Conservation (phyloP, 148 eudicot genomes). For the Fallopia convolvulus region DNA sequence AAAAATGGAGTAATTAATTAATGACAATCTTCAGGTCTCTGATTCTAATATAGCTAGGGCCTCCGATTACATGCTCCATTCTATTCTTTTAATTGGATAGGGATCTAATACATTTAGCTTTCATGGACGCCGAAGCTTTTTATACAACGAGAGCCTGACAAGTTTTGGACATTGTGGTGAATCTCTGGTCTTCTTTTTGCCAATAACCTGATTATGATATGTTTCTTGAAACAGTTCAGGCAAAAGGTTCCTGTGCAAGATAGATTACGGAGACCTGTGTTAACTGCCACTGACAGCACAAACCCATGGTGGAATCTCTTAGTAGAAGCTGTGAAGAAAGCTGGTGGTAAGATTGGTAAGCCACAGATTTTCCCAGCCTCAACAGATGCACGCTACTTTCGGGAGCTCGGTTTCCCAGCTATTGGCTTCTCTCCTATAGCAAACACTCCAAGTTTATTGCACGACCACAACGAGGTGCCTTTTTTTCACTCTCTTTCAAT, state of each 20-base stretch:
- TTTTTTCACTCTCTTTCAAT: not conserved
- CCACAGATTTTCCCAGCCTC: conserved; percentile 96
- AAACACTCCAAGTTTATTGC: conserved; percentile 87
- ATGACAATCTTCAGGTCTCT: not conserved
- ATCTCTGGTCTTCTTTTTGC: conserved; percentile 3
- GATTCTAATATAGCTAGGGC: not conserved
- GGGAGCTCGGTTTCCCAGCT: conserved; percentile 71
- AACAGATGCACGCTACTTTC: conserved; percentile 85
- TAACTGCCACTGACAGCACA: conserved; percentile 56
- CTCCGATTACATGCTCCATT: not conserved
- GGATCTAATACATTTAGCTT: not conserved
- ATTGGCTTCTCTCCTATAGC: conserved; percentile 98
- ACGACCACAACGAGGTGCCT: conserved; percentile 90
- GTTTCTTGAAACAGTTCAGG: conserved; percentile 55
- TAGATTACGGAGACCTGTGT: conserved; percentile 54
- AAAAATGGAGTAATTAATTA: not conserved
- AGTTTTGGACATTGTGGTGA: not conserved
- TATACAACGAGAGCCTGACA: not conserved
- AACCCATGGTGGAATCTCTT: conserved; percentile 94
- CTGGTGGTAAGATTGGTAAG: conserved; percentile 57
- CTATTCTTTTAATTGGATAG: not conserved
- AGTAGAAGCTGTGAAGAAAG: conserved; percentile 62
- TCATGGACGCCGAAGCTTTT: not conserved
- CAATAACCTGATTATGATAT: conserved; percentile 16
- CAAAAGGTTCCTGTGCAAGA: conserved; percentile 56